Evolutionary conservation across 495 filamentous ascomycete genomes (phyloP).

Genomic region (Xylaria longipes): DNA sequence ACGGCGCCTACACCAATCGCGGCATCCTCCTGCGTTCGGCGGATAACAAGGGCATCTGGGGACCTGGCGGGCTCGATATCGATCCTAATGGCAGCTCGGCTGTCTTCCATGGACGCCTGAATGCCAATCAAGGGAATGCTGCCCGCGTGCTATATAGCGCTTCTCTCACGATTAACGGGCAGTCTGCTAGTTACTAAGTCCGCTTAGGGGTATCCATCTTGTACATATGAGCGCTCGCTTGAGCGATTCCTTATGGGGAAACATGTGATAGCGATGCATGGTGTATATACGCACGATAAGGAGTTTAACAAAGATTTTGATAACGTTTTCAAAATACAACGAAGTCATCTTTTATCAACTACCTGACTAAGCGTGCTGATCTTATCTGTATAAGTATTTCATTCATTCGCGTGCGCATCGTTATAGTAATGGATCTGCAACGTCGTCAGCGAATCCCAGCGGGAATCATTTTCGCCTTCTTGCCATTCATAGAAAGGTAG

Average conservation of each 20-base stretch:
- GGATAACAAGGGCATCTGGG: conserved; percentile 37
- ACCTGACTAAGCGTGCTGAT: not conserved
- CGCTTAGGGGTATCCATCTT: not conserved
- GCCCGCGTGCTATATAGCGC: conserved; percentile 36
- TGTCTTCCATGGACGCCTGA: conserved; percentile 39
- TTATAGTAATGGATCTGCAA: conserved; percentile 58
- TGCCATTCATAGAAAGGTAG: not conserved
- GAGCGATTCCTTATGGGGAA: not conserved
- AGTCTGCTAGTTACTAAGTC: conserved; percentile 23
- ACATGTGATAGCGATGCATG: not conserved
- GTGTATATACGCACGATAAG: not conserved
- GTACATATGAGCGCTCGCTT: not conserved
- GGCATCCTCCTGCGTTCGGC: conserved; percentile 39
- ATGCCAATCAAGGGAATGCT: conserved; percentile 27
- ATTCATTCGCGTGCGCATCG: conserved; percentile 45
- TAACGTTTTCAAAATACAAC: not conserved
- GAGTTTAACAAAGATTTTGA: not conserved
- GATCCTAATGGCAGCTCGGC: conserved; percentile 38
- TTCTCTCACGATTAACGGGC: conserved; percentile 36
- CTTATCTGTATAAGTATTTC: not conserved
- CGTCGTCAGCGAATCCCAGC: conserved; percentile 18
- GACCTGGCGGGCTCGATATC: conserved; percentile 39
- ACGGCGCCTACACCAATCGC: conserved; percentile 56
- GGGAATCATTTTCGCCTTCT: not conserved
- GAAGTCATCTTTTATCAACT: not conserved